phyloP scores from a whole-genome alignment of 352 stramenopile genomes.

The Blastocystis sp. region DNA sequence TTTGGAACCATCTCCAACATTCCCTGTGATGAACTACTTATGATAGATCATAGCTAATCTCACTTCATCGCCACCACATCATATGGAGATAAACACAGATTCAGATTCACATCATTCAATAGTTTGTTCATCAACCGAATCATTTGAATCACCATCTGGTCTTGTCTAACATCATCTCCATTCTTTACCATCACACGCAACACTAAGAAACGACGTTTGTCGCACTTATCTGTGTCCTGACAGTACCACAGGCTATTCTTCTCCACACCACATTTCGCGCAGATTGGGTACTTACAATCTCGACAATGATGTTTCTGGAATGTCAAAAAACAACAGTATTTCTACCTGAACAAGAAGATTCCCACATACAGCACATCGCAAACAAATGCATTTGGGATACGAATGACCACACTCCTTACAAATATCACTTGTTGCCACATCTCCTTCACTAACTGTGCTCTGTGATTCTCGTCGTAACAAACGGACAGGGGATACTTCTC shows the following conservation, averaged over 20 bases:
- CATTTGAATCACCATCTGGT: constrained; percentile 99
- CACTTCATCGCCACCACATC: constrained; percentile 74
- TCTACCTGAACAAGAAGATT: background rate
- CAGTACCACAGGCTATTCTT: background rate
- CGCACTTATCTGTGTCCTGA: constrained; percentile 15
- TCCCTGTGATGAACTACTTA: constrained; percentile 4
- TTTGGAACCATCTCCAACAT: constrained; percentile 60
- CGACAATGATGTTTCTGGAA: constrained; percentile 57
- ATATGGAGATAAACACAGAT: constrained; percentile 93
- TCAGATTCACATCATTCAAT: constrained; percentile 93
- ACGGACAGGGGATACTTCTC: background rate
- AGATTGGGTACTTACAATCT: constrained; percentile 39
- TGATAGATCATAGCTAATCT: background rate
- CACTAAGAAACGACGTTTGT: background rate
- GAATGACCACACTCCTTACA: constrained; percentile 44
- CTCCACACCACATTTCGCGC: constrained; percentile 19
- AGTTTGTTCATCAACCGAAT: constrained; percentile 97
- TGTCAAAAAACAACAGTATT: background rate
- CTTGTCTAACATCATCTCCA: constrained; percentile 96
- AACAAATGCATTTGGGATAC: constrained; percentile 33
- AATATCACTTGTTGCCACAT: constrained; percentile 1
- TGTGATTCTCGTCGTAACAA: background rate
- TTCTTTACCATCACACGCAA: constrained; percentile 91
- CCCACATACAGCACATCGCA: constrained; percentile 27
- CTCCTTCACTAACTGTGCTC: constrained; percentile 11